Evolutionary conservation across 192 early-diverging fungal genomes (phyloP).

Genomic region (Geranomyces variabilis): DNA sequence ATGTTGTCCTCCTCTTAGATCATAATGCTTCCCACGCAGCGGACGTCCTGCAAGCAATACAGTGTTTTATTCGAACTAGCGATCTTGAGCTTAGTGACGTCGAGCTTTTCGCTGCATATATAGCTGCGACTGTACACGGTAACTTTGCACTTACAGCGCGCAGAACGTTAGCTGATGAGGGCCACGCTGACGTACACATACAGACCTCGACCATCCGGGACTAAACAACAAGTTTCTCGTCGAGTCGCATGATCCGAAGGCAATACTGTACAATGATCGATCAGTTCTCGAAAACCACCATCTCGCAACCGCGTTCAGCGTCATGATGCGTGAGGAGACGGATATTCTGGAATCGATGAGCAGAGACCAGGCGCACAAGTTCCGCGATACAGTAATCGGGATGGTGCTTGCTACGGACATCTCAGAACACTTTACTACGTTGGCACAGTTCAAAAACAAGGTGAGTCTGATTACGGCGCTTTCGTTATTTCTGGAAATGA

Average conservation of each 20-base stretch:
- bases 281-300: slow-evolving; percentile 96
- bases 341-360: slow-evolving; percentile 44
- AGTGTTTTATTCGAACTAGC: slow-evolving; percentile 61
- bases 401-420: slow-evolving; percentile 64
- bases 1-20: slow-evolving; percentile 37
- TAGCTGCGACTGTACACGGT: slow-evolving; percentile 53
- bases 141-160: background rate
- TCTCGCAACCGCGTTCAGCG: slow-evolving; percentile 46
- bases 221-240: slow-evolving; percentile 94
- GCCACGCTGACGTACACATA: no score
- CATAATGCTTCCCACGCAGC: slow-evolving; percentile 96
- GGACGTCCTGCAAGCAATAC: slow-evolving; percentile 90
- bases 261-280: slow-evolving; percentile 89
- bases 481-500: no score
- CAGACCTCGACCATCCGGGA: slow-evolving; percentile 78
- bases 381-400: slow-evolving; percentile 48
- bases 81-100: slow-evolving; percentile 20
- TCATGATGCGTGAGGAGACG: slow-evolving; percentile 43
- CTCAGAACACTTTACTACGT: slow-evolving; percentile 57
- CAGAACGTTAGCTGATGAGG: no score
- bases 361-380: slow-evolving; percentile 35
- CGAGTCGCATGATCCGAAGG: slow-evolving; percentile 76
- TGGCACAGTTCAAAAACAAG: slow-evolving; percentile 58
- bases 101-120: slow-evolving; percentile 49
- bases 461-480: slow-evolving; percentile 9